Base-by-base conservation (phyloP, 345 rosid species). In the Gossypium longicalyx region DNA sequence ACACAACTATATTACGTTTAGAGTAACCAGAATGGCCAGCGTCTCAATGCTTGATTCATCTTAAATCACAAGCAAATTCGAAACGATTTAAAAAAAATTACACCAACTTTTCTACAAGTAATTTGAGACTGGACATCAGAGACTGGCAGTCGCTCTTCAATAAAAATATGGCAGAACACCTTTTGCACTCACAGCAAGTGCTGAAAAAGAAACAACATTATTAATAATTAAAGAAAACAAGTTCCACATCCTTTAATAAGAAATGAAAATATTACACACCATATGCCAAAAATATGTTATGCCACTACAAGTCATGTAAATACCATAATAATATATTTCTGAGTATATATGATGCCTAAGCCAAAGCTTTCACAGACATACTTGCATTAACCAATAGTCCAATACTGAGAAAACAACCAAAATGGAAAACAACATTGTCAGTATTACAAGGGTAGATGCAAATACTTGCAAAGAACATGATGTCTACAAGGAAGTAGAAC, bases 401-500 rank as follows among this genome's bases (percentile, higher is more conserved):
- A 27, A 61, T 29, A 27, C 19, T 25, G 41, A 12, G 43, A 60
- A 1, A 60, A 25, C 41, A 60, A 2, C 29, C 2, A 12, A 8
- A 45, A 66, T 5, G 0, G 56, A 45, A 41, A 64, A 59, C 5
- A 45, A 67, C n/a, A 34, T 5, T 10, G 56, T 27, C 1, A 56
- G n/a, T 8, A 51, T n/a, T 34, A 9, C 9, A 41, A 63, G 19
- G 64, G 67, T 13, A 27, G 62, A 56, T 61, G 38, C 12, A 64
- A 49, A 20, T 84, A 91, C 97, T 97, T 86, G 89, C 97, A 94
- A 56, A 90, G 91, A 79, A 80, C 85, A 44, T 86, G 93, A 84
- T 94, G 97, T 80, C 94, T 83, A 83, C 97, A 92, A 8, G 97
- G 97, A 66, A 94, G 92, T 58, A 88, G 80, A 75, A 94, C 93